Evolutionary conservation across 805 yeast genomes (phyloP), one percentile per base, ranked within the genome.

Genomic region (Candida ponderosae): DNA sequence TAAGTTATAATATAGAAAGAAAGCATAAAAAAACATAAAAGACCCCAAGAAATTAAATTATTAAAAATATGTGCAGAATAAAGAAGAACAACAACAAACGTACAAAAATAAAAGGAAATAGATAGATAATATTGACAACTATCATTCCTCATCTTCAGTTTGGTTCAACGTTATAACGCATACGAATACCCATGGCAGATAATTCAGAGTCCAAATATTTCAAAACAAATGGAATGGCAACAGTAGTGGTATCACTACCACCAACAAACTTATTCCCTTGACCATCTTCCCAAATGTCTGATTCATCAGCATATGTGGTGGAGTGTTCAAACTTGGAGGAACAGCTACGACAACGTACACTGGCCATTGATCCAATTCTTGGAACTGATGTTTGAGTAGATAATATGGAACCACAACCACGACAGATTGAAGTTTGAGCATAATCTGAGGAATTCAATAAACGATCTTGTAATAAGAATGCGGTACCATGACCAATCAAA

Each of bases 271-370:
- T 79, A 56, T 77, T 81, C 36, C 98, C 97, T 51, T 81, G 88
- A 16, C 97, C 97, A 58, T 93, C 98, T 66, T 93, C 97, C 98
- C 98, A 93, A 31, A 83, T 74, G 40, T 81, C 86, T 18, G 81
- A 66, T 42, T 81, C 87, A 47, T 74, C 79, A 41, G 75, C 76
- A 40, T 67, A 70, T n/a, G 60, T 45, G 31, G 67, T 57, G 34
- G 74, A 73, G 30, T 72, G 66, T 35, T 79, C 87, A 42, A 85
- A 68, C 50, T 76, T 79, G 35, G 65, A 64, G 7, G 98, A 84
- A 66, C 98, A 93, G 54, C 89, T 78, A 58, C 98, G 82, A 65
- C 98, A 93, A 57, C 95, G 76, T 29, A 81, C 70, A 4, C 81
- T 65, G 1, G 96, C 78, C 41, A 74, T 63, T 6, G 89, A 64